Conservation (phyloP, 1,284 basidiomycete genomes). For the Ustilago vetiveriae region DNA sequence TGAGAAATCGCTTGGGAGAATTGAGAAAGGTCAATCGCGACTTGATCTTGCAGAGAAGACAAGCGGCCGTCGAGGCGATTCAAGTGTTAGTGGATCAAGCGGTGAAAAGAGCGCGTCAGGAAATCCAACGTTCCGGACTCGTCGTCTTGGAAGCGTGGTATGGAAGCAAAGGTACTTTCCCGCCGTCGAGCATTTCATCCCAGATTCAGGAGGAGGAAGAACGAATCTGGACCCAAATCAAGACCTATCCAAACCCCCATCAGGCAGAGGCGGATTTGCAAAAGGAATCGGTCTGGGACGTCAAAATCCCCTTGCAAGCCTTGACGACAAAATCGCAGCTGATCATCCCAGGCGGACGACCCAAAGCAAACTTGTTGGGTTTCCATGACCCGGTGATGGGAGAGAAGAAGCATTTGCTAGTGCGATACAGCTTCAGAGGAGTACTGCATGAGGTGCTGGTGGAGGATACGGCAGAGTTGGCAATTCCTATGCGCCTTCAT, state of each 20-base stretch:
- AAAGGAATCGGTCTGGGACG: conserved; percentile 73
- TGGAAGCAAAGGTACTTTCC: conserved; percentile 44
- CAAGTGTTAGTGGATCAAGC: conserved; percentile 69
- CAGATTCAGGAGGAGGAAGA: not conserved
- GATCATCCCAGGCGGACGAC: conserved; percentile 78
- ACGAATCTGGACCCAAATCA: conserved; percentile 7
- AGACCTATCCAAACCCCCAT: not conserved
- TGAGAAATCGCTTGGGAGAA: conserved; percentile 68
- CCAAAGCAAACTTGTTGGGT: conserved; percentile 76
- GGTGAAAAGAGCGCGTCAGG: conserved; percentile 67
- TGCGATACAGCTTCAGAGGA: conserved; percentile 80
- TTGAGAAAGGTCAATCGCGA: conserved; percentile 74
- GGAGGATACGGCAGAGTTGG: conserved; percentile 76
- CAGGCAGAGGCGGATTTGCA: not conserved
- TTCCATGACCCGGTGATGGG: conserved; percentile 80
- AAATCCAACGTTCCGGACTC: conserved; percentile 71
- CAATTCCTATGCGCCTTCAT: conserved; percentile 74
- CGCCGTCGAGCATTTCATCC: conserved; percentile 10
- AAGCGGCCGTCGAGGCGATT: conserved; percentile 73
- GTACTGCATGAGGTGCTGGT: conserved; percentile 79
- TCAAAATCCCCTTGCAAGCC: conserved; percentile 82
- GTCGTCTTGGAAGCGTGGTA: conserved; percentile 79
- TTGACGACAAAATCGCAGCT: conserved; percentile 81
- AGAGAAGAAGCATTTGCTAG: conserved; percentile 74
- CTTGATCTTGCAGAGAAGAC: conserved; percentile 72